Evolutionary conservation across 1,284 basidiomycete genomes (phyloP).

Genomic region (Leccinum variabile): DNA sequence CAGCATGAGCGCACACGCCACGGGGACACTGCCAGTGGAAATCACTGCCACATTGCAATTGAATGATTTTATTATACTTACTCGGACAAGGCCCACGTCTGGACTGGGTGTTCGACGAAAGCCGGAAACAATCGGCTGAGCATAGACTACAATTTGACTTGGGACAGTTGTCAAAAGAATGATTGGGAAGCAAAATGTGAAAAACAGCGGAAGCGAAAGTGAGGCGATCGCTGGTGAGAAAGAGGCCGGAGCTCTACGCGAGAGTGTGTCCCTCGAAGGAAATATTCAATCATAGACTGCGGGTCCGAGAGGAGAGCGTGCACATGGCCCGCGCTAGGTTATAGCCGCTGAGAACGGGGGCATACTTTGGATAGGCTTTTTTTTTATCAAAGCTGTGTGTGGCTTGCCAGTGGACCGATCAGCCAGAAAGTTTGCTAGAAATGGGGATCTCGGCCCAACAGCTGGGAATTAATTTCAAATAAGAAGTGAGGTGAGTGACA

Average conservation of each 20-base stretch:
- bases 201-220: constrained; percentile 19
- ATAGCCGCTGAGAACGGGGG: constrained; percentile 3
- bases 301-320: constrained; percentile 23
- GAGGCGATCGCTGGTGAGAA: constrained; percentile 13
- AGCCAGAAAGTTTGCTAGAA: background rate
- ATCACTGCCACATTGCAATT: constrained; percentile 13
- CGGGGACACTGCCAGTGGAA: background rate
- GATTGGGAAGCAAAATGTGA: constrained; percentile 11
- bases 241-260: constrained; percentile 1
- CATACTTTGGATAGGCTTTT: constrained; percentile 17
- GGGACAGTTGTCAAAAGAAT: constrained; percentile 18
- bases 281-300: constrained; percentile 25
- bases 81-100: background rate
- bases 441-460: constrained; percentile 9
- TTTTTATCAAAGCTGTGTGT: constrained; percentile 15
- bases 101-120: background rate
- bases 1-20: constrained; percentile 2
- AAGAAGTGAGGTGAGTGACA: constrained; percentile 30
- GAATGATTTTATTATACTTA: background rate
- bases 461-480: constrained; percentile 32
- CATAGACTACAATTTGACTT: background rate
- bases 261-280: constrained; percentile 8
- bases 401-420: background rate
- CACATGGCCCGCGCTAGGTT: background rate
- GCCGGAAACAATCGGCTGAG: background rate